phyloP scores from a whole-genome alignment of 805 yeast species.

The Ogataea thermomethanolica region DNA sequence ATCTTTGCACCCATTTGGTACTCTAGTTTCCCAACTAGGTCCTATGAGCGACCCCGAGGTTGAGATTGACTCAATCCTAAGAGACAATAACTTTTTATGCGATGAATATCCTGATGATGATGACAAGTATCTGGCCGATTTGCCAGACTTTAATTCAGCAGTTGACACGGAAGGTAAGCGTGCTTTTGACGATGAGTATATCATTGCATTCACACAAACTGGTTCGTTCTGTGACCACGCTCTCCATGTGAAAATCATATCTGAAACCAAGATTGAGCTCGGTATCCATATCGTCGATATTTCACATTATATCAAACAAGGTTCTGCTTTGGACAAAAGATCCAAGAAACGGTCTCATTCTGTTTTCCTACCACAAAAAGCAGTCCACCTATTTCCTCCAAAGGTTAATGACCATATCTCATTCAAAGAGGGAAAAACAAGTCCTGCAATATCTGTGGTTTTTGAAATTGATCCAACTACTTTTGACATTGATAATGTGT shows the following conservation, averaged over 20 bases:
- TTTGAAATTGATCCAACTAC: constrained; percentile 73
- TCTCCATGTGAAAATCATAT: constrained; percentile 65
- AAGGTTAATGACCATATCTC: constrained; percentile 58
- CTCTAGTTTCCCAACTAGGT: constrained; percentile 83
- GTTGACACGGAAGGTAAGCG: constrained; percentile 41
- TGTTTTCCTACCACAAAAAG: constrained; percentile 79
- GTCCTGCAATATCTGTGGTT: constrained; percentile 71
- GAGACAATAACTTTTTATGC: constrained; percentile 80
- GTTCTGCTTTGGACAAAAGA: constrained; percentile 78
- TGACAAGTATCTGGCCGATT: constrained; percentile 34
- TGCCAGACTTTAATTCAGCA: constrained; percentile 36
- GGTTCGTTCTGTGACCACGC: constrained; percentile 71
- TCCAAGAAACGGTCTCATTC: constrained; percentile 88
- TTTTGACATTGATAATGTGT: constrained; percentile 69
- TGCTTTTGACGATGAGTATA: constrained; percentile 56
- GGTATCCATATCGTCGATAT: constrained; percentile 88
- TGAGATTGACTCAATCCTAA: constrained; percentile 81
- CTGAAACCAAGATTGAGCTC: constrained; percentile 63
- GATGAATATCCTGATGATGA: constrained; percentile 65
- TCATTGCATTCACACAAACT: constrained; percentile 59
- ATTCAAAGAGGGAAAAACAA: constrained; percentile 54
- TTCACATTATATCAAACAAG: constrained; percentile 65
- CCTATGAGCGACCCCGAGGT: constrained; percentile 70
- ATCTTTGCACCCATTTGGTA: constrained; percentile 96
- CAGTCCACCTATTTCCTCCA: constrained; percentile 64